A percentile compares a stretch with the other conserved stretches of the same genome.
These are phyloP conservation scores for Lagenidium giganteum DNA, from an alignment of 352 stramenopile species.

Conservation along the genomic window DNA sequence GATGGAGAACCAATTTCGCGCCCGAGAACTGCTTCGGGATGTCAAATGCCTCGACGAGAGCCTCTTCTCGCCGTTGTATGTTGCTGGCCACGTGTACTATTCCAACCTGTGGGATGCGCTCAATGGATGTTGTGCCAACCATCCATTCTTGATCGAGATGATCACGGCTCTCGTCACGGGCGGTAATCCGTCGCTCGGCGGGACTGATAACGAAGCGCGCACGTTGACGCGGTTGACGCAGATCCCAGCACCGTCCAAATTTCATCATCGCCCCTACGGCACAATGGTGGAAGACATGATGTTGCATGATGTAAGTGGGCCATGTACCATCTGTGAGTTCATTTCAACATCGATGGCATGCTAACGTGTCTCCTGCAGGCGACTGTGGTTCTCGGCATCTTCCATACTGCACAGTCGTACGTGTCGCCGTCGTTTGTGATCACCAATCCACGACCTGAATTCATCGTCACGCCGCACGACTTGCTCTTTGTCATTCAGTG, in stretches of 20 bases:
- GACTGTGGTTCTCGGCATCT: conserved; percentile 54
- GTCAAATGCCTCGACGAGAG: conserved; percentile 46
- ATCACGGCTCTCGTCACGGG: conserved; percentile 59
- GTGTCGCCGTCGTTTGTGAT: conserved; percentile 50
- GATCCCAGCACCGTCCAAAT: conserved; percentile 43
- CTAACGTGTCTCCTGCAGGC: conserved; percentile 23
- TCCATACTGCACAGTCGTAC: conserved; percentile 26
- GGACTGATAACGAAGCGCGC: conserved; percentile 36
- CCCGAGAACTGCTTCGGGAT: conserved; percentile 47
- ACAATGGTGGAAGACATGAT: conserved; percentile 51
- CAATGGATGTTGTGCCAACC: conserved; percentile 50
- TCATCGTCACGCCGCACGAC: conserved; percentile 53
- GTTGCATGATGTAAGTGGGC: conserved; percentile 45
- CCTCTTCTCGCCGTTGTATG: conserved; percentile 52
- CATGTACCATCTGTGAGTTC: neutral
- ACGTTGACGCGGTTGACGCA: conserved; percentile 43
- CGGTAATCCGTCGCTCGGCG: conserved; percentile 42
- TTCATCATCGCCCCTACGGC: conserved; percentile 54
- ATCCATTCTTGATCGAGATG: conserved; percentile 62
- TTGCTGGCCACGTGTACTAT: conserved; percentile 64
- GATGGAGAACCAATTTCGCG: conserved; percentile 24
- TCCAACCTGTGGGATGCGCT: conserved; percentile 70
- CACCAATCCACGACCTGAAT: conserved; percentile 55
- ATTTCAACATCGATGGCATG: neutral
- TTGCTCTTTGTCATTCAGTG: conserved; percentile 68